These are phyloP conservation scores for Graphiopsis chlorocephala DNA, from an alignment of 2,329 filamentous ascomycete species.

Conservation along the genomic window DNA sequence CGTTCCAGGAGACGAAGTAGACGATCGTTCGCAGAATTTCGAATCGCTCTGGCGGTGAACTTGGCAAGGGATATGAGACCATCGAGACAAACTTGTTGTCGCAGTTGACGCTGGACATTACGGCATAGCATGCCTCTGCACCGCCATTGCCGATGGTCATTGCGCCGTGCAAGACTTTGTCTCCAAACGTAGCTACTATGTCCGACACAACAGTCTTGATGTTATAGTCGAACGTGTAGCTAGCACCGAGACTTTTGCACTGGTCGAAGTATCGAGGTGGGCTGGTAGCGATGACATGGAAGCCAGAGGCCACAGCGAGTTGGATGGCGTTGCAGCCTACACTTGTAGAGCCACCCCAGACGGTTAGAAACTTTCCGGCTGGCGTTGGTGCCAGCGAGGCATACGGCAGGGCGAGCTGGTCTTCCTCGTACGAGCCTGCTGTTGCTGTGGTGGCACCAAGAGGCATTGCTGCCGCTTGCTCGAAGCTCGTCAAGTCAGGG, in stretches of 20 bases:
- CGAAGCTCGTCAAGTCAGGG: background rate
- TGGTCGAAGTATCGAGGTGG: conserved; percentile 19
- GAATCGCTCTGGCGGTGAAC: background rate
- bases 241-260: conserved; percentile 45
- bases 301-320: conserved; percentile 40
- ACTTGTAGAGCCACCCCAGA: conserved; percentile 55
- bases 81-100: background rate
- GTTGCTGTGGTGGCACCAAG: background rate
- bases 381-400: background rate
- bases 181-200: background rate
- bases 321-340: conserved; percentile 53
- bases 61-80: background rate
- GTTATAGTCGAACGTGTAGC: conserved; percentile 49
- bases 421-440: background rate
- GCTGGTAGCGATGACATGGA: background rate
- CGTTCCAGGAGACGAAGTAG: background rate
- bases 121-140: background rate
- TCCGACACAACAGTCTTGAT: background rate
- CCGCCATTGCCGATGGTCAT: background rate
- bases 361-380: conserved; percentile 39
- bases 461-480: background rate
- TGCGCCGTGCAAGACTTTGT: background rate
- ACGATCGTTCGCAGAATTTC: background rate
- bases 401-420: background rate
- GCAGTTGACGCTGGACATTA: background rate